phyloP scores from a whole-genome alignment of 371 early-diverging fungal species.

The Parasitella parasitica region DNA sequence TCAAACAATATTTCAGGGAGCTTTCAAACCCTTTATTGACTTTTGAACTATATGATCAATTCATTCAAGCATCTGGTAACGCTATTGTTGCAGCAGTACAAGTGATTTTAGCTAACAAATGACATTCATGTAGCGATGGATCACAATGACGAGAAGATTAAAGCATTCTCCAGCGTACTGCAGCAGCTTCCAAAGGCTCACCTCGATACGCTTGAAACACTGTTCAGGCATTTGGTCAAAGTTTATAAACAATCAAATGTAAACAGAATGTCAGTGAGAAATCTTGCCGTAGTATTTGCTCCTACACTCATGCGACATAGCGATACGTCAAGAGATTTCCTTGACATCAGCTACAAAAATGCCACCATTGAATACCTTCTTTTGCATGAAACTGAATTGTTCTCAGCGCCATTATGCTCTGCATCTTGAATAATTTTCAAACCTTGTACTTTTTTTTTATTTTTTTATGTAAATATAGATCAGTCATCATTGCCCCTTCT shows the following conservation, averaged over 20 bases:
- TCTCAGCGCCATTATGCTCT: neutral
- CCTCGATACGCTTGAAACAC: slow-evolving; percentile 31
- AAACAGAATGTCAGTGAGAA: slow-evolving; percentile 87
- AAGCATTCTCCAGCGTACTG: slow-evolving; percentile 16
- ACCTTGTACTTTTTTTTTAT: neutral
- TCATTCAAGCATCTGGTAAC: slow-evolving; percentile 67
- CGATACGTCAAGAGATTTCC: slow-evolving; percentile 68
- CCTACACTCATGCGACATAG: slow-evolving; percentile 82
- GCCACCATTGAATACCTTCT: slow-evolving; percentile 56
- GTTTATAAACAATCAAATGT: slow-evolving; percentile 52
- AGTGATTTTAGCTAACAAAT: too few species aligned
- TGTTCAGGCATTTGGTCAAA: slow-evolving; percentile 38
- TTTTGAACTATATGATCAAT: slow-evolving; percentile 70
- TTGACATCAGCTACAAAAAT: slow-evolving; percentile 80
- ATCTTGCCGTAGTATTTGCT: slow-evolving; percentile 91
- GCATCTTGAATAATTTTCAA: neutral
- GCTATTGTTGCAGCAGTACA: too few species aligned
- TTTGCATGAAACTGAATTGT: slow-evolving; percentile 15
- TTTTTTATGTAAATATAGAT: too few species aligned
- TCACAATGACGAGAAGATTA: slow-evolving; percentile 15
- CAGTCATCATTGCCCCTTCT: neutral
- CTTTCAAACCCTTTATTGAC: slow-evolving; percentile 92
- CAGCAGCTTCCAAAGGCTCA: slow-evolving; percentile 39
- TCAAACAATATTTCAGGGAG: slow-evolving; percentile 94
- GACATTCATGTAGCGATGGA: slow-evolving; percentile 14